phyloP scores from a whole-genome alignment of 164 flowering plant species.

The Amborella trichopoda region DNA sequence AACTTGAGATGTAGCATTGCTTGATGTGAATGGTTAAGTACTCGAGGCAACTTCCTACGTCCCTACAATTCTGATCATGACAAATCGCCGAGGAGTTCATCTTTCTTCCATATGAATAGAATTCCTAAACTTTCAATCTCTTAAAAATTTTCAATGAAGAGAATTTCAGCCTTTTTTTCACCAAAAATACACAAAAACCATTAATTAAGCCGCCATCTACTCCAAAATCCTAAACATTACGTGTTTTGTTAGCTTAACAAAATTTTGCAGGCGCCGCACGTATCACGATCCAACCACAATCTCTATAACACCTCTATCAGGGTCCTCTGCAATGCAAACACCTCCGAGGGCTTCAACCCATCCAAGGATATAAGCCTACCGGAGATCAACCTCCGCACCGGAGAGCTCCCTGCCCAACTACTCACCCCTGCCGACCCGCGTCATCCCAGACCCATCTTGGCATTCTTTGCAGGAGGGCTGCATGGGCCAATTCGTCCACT shows the following conservation, averaged over 20 bases:
- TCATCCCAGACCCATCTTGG: conserved; percentile 1
- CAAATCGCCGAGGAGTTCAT: not conserved
- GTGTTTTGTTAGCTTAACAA: no score
- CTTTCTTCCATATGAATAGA: not conserved
- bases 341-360: conserved; percentile 13
- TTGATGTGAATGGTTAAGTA: no score
- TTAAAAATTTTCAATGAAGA: not conserved
- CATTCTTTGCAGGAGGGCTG: conserved; percentile 13
- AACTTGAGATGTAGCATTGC: no score
- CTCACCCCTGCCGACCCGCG: not conserved
- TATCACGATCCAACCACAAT: conserved; percentile 2
- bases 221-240: no score
- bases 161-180: no score
- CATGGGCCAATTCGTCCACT: conserved; percentile 12
- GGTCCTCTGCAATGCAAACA: conserved; percentile 15
- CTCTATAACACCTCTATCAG: conserved; percentile 12
- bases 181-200: not conserved
- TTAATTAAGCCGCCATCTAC: not conserved
- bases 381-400: conserved; percentile 9
- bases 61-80: not conserved
- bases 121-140: not conserved
- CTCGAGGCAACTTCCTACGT: no score
- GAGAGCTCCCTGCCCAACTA: conserved; percentile 2
- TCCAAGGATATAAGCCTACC: conserved; percentile 12
- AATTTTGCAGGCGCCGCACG: conserved; percentile 9